Evolutionary conservation across 1,284 basidiomycete genomes (phyloP).

Genomic region (Papiliotrema terrestris): DNA sequence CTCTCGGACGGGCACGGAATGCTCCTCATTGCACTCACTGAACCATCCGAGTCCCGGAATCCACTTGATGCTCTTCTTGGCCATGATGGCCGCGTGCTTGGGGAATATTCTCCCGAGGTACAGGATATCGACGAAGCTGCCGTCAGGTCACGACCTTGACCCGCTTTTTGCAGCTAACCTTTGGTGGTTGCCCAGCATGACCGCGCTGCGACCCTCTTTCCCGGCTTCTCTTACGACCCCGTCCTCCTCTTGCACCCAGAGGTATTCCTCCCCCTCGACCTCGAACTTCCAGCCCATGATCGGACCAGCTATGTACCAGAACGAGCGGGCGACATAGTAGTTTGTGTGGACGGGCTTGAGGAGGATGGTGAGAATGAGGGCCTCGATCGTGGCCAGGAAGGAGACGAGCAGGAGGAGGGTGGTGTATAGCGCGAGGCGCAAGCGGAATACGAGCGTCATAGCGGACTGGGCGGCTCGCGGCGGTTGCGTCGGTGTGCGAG

Average conservation of each 20-base stretch:
- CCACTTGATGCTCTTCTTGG: conserved; percentile 86
- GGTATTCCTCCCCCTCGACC: conserved; percentile 81
- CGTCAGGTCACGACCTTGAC: background rate
- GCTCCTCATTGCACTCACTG: conserved; percentile 47
- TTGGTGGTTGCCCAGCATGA: conserved; percentile 91
- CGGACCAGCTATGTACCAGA: conserved; percentile 70
- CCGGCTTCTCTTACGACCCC: conserved; percentile 31
- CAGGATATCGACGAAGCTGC: conserved; percentile 76
- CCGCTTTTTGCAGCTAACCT: conserved; percentile 45
- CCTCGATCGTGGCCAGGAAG: conserved; percentile 68
- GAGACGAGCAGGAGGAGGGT: conserved; percentile 69
- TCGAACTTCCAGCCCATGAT: conserved; percentile 69
- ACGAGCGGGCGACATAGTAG: conserved; percentile 77
- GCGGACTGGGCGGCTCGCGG: no score
- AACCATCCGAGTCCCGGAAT: conserved; percentile 85
- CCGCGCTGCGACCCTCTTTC: conserved; percentile 45
- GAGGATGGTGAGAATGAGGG: conserved; percentile 64
- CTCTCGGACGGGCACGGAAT: background rate
- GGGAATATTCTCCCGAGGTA: conserved; percentile 87
- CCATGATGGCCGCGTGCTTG: conserved; percentile 79
- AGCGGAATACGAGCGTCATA: conserved; percentile 53
- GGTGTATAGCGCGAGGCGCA: conserved; percentile 69
- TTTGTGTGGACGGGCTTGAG: conserved; percentile 79
- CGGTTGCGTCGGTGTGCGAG: no score
- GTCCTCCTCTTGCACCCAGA: conserved; percentile 56